Evolutionary conservation across 176 grass and related monocot species (phyloP).

Genomic region (Eremochloa ophiuroides): DNA sequence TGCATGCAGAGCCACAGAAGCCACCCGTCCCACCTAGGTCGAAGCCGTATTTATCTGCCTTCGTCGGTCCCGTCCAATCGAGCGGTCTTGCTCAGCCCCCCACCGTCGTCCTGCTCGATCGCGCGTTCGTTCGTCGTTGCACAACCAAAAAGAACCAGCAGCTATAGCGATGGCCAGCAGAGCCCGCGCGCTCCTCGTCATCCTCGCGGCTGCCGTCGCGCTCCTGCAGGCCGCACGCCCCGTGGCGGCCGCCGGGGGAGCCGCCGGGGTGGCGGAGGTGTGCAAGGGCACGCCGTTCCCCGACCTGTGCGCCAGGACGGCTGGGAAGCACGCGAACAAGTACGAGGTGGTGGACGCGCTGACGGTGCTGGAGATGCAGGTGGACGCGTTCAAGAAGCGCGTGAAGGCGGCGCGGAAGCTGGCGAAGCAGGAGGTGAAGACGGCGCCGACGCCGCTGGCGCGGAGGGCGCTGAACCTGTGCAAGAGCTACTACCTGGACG

Average conservation of each 20-base stretch:
- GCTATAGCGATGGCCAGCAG: constrained; percentile 11
- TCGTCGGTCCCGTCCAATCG: background rate
- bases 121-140: no score
- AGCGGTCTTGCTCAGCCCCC: background rate
- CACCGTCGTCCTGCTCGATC: no score
- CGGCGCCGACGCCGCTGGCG: background rate
- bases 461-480: background rate
- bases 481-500: constrained; percentile 16
- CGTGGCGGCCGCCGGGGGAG: no score
- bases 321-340: background rate
- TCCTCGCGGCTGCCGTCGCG: background rate
- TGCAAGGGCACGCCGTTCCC: constrained; percentile 35
- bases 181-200: background rate
- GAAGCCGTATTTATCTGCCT: constrained; percentile 13
- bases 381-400: constrained; percentile 27
- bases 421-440: background rate
- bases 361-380: constrained; percentile 35
- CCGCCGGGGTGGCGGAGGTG: background rate
- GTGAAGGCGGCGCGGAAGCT: background rate
- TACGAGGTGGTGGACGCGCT: constrained; percentile 13
- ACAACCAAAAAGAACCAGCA: background rate
- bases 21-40: background rate
- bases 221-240: background rate
- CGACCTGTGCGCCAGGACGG: constrained; percentile 20
- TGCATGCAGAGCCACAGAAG: background rate